phyloP scores from a whole-genome alignment of 192 early-diverging fungal genomes.

The Kappamyces sp. region DNA sequence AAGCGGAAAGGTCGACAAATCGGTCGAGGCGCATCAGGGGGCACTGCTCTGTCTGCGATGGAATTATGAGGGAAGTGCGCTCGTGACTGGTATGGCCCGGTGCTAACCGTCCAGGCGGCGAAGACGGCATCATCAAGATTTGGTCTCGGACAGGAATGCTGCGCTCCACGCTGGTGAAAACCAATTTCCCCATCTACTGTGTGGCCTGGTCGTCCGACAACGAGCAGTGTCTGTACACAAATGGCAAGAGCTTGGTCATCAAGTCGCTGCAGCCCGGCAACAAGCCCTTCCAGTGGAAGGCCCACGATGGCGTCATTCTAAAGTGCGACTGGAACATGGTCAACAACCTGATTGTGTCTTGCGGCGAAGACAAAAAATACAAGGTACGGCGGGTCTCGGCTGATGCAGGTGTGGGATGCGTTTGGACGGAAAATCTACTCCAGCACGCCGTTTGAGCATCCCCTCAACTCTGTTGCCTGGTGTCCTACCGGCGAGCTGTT shows the following conservation, averaged over 20 bases:
- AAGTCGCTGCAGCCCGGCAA: slow-evolving; percentile 50
- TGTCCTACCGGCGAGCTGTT: slow-evolving; percentile 54
- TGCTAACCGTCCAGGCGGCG: slow-evolving; percentile 35
- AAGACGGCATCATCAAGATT: slow-evolving; percentile 53
- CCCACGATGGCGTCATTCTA: slow-evolving; percentile 52
- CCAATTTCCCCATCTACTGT: slow-evolving; percentile 48
- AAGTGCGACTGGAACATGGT: slow-evolving; percentile 54
- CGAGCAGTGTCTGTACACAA: slow-evolving; percentile 47
- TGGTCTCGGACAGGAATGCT: slow-evolving; percentile 60
- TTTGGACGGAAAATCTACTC: slow-evolving; percentile 52
- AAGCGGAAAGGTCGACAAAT: slow-evolving; percentile 46
- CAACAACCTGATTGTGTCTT: slow-evolving; percentile 50
- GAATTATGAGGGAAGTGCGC: slow-evolving; percentile 51
- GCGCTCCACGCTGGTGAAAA: slow-evolving; percentile 40
- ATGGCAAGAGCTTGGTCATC: slow-evolving; percentile 48
- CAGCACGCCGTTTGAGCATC: slow-evolving; percentile 41
- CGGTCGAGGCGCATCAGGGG: slow-evolving; percentile 53
- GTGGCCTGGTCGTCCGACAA: slow-evolving; percentile 52
- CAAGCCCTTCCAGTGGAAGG: slow-evolving; percentile 58
- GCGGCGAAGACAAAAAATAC: slow-evolving; percentile 56
- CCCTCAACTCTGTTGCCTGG: slow-evolving; percentile 52
- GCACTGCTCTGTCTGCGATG: slow-evolving; percentile 44
- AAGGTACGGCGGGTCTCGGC: slow-evolving; percentile 27
- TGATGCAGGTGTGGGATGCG: slow-evolving; percentile 46
- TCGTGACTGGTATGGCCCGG: slow-evolving; percentile 14